Evolutionary conservation across 2,329 filamentous ascomycete genomes (phyloP).

Genomic region (Claviceps purpurea): DNA sequence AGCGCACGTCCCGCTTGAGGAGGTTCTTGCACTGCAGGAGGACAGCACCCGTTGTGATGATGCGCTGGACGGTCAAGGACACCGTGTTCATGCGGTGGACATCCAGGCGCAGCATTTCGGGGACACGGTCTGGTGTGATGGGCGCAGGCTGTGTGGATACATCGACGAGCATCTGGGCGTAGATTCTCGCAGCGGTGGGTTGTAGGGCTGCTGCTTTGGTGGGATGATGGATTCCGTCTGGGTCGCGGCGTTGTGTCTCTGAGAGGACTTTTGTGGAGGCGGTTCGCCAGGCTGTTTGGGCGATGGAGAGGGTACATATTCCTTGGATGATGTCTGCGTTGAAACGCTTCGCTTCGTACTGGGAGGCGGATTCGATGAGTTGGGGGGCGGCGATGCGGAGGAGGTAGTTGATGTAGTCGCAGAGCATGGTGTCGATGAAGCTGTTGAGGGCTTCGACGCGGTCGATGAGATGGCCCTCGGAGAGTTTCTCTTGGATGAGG

Average conservation of each 20-base stretch:
- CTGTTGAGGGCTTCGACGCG: slow-evolving; percentile 62
- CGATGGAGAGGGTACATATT: slow-evolving; percentile 40
- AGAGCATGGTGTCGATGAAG: slow-evolving; percentile 63
- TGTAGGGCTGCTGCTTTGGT: slow-evolving; percentile 33
- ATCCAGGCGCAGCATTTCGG: slow-evolving; percentile 64
- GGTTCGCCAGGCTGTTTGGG: slow-evolving; percentile 52
- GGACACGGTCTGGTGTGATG: slow-evolving; percentile 40
- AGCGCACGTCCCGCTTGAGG: slow-evolving; percentile 66
- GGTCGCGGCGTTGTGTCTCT: slow-evolving; percentile 55
- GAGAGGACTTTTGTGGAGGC: slow-evolving; percentile 50
- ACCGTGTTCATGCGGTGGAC: slow-evolving; percentile 40
- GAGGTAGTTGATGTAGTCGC: slow-evolving; percentile 74
- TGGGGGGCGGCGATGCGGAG: slow-evolving; percentile 58
- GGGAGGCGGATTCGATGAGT: slow-evolving; percentile 55
- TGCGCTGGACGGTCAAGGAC: slow-evolving; percentile 31
- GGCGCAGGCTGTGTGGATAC: slow-evolving; percentile 55
- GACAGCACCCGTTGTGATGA: slow-evolving; percentile 62
- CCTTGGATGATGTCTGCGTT: slow-evolving; percentile 47
- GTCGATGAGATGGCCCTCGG: slow-evolving; percentile 53
- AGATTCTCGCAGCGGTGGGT: slow-evolving; percentile 56
- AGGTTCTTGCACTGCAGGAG: slow-evolving; percentile 72
- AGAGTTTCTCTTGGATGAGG: slow-evolving; percentile 48
- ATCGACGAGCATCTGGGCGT: slow-evolving; percentile 63
- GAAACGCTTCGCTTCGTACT: slow-evolving; percentile 65
- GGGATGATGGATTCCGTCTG: slow-evolving; percentile 50